These are phyloP conservation scores for Cystobasidiaceae sp. DNA, from an alignment of 1,284 basidiomycete genomes.

Conservation along the genomic window DNA sequence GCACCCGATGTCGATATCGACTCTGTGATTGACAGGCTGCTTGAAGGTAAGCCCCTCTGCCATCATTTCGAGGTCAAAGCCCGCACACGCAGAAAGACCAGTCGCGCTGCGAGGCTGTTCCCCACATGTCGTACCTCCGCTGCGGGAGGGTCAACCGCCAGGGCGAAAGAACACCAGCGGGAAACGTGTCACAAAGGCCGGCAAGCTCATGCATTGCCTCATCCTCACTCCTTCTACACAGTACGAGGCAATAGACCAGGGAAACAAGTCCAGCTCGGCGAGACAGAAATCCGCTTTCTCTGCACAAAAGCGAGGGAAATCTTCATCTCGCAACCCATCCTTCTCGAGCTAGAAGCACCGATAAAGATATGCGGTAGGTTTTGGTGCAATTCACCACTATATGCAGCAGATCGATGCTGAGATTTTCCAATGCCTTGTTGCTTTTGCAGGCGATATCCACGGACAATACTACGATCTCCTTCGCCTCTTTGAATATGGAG, in stretches of 20 bases:
- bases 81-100: not conserved
- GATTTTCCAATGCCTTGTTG: slow-evolving; percentile 10
- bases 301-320: slow-evolving; percentile 93
- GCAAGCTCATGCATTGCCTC: not conserved
- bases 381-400: too few relatives aligned
- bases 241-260: slow-evolving; percentile 90
- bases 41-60: slow-evolving; percentile 86
- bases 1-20: slow-evolving; percentile 83
- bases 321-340: slow-evolving; percentile 91
- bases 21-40: slow-evolving; percentile 91
- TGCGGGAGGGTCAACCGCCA: not conserved
- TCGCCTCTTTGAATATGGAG: slow-evolving; percentile 88
- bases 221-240: slow-evolving; percentile 44
- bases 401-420: not conserved
- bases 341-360: slow-evolving; percentile 87
- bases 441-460: slow-evolving; percentile 75
- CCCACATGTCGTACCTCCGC: too few relatives aligned
- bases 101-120: not conserved
- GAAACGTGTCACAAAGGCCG: not conserved
- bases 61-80: too few relatives aligned
- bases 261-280: slow-evolving; percentile 86
- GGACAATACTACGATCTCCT: slow-evolving; percentile 93
- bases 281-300: slow-evolving; percentile 93
- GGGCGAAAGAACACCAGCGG: not conserved
- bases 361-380: slow-evolving; percentile 93